phyloP scores from a whole-genome alignment of 257 asterid genomes.

The Nicotiana undulata region DNA sequence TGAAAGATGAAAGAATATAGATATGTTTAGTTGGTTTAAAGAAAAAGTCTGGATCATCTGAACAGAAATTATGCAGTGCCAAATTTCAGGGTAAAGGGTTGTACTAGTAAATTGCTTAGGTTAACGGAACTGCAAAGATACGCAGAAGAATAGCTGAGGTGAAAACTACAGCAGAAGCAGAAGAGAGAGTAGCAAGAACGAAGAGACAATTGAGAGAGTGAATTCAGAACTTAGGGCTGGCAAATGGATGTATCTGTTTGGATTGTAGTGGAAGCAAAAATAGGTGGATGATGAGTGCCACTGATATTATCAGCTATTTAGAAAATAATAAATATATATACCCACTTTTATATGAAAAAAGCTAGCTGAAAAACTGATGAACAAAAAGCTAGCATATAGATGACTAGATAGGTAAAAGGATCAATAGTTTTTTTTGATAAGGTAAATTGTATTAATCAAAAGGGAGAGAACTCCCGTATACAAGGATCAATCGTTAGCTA shows the following conservation, averaged over 20 bases:
- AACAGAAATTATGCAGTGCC: neutral
- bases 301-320: neutral
- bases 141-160: neutral
- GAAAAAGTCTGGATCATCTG: no score
- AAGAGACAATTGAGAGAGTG: neutral
- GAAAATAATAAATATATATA: neutral
- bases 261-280: neutral
- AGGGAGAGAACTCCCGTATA: no score
- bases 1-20: no score
- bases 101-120: neutral
- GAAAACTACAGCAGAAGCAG: neutral
- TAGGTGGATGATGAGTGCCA: neutral
- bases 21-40: no score
- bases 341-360: no score
- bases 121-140: neutral
- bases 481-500: neutral
- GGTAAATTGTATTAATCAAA: no score
- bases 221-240: neutral
- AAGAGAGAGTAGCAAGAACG: neutral
- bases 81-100: neutral
- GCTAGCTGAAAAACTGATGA: neutral
- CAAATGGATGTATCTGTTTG: neutral
- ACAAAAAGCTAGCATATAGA: neutral
- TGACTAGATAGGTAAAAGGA: neutral
- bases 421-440: no score